Base-by-base conservation (phyloP, 75 land plant genomes). In the Selaginella tamariscina region DNA sequence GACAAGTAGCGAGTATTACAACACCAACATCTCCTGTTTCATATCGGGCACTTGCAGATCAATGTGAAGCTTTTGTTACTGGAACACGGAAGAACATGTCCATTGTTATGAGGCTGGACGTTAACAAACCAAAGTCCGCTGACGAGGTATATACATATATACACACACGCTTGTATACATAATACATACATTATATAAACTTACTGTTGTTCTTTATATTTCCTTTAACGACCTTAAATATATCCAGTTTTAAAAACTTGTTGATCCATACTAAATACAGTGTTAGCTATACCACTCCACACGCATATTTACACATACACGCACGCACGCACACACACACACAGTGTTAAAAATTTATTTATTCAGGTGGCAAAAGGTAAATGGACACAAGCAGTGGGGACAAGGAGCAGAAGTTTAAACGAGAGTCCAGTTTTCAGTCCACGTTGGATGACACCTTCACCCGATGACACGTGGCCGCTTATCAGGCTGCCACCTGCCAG, bases 71-170 rank as follows among this genome's bases (percentile, higher is more conserved):
- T 49, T 85, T 90, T 72, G 77, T 84, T 26, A 69, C 74, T 20
- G 97, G 89, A 56, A 86, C 89, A 68, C 85, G 88, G 71, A 74
- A 83, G 69, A 95, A 86, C 57, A 78, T 91, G 87, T 77, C 88
- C 2, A 24, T 69, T 55, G 82, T 92, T 64, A 81, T 83, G 73
- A 77, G 65, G 32, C 44, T 76, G 32, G 84, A 82, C 8, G n/a
- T 8, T 23, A 59, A 59, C 23, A 9, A 59, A 59, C 5, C 49
- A 5, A 15, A 39, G 49, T 15, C 5, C 49, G 49, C 49, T 15
- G 15, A 5, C 49, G 15, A 15, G 11, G 49, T 5, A 39, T 15
- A 15, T 39, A 39, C 5, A 15, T 39, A 5, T 39, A 5, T 15
- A 15, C 49, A 39, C 49, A 15, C 49, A 5, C 49, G 11, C 49